Percentiles rank a stretch among this genome's conserved stretches.
Conservation (phyloP, 495 filamentous ascomycete genomes). For the Viridothelium virens region DNA sequence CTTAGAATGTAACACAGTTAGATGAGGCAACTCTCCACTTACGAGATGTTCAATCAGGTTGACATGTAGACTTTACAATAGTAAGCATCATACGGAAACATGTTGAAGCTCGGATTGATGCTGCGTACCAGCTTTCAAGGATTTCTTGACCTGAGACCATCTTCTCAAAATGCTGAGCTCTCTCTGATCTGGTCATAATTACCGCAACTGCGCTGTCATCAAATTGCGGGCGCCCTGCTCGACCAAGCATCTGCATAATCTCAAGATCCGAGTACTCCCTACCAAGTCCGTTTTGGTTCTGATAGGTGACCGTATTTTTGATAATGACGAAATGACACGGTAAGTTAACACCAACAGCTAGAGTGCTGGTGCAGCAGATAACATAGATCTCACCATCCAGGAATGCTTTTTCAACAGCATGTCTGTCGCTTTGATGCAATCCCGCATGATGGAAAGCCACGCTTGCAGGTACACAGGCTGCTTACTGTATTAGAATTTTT, state of each 20-base stretch:
- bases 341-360: slow-evolving; percentile 89
- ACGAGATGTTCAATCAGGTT: slow-evolving; percentile 82
- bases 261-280: slow-evolving; percentile 87
- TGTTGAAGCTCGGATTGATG: neutral
- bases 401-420: slow-evolving; percentile 62
- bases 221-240: slow-evolving; percentile 89
- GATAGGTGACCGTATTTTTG: slow-evolving; percentile 76
- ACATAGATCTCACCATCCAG: slow-evolving; percentile 70
- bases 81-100: slow-evolving; percentile 13
- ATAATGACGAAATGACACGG: slow-evolving; percentile 90
- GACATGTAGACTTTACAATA: slow-evolving; percentile 54
- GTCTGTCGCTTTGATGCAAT: slow-evolving; percentile 62
- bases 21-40: slow-evolving; percentile 1
- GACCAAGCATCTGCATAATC: slow-evolving; percentile 96
- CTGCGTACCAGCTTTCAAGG: slow-evolving; percentile 63
- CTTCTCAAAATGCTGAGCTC: slow-evolving; percentile 65
- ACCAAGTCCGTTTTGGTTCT: slow-evolving; percentile 41
- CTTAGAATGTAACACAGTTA: neutral
- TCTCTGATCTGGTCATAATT: slow-evolving; percentile 70
- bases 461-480: slow-evolving; percentile 54
- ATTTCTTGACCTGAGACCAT: slow-evolving; percentile 77
- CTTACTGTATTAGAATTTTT: slow-evolving; percentile 2
- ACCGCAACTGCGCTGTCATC: slow-evolving; percentile 77
- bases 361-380: slow-evolving; percentile 91
- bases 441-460: slow-evolving; percentile 95